These are phyloP conservation scores for Clarireedia paspali DNA, from an alignment of 2,329 filamentous ascomycete species.

Conservation along the genomic window DNA sequence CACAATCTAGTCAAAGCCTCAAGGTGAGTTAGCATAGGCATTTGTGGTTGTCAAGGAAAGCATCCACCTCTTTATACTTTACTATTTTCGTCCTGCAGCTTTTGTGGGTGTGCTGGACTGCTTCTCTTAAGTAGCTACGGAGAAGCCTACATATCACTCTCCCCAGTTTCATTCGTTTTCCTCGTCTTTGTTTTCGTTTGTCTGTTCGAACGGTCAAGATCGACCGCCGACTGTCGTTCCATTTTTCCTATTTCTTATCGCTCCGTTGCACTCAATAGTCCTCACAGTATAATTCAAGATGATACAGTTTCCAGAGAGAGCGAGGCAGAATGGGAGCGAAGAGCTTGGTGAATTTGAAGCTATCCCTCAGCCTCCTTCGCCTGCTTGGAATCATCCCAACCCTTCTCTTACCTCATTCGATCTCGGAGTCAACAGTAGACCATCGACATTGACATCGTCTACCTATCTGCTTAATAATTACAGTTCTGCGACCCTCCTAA, in stretches of 20 bases:
- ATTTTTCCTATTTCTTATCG: neutral
- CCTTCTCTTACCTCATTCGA: slow-evolving; percentile 1
- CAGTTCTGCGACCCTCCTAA: neutral
- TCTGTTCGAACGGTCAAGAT: neutral
- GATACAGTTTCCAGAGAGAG: slow-evolving; percentile 5
- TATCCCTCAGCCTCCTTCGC: neutral
- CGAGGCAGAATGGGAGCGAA: neutral
- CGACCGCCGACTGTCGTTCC: neutral
- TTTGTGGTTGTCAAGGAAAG: neutral
- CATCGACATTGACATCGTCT: neutral
- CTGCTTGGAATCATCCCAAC: neutral
- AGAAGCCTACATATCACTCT: neutral
- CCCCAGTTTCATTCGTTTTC: neutral
- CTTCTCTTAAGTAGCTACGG: slow-evolving; percentile 5
- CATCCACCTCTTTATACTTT: neutral
- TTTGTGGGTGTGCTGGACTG: neutral
- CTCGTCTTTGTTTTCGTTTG: neutral
- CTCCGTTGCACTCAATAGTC: neutral
- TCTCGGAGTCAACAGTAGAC: neutral
- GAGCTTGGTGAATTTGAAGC: slow-evolving; percentile 5
- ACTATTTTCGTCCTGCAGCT: slow-evolving; percentile 1
- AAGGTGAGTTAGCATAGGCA: neutral
- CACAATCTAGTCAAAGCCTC: neutral
- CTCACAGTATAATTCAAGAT: neutral
- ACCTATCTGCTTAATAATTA: slow-evolving; percentile 2